Evolutionary conservation across 2,329 filamentous ascomycete species (phyloP).

Genomic region (Thermothelomyces thermophilus): DNA sequence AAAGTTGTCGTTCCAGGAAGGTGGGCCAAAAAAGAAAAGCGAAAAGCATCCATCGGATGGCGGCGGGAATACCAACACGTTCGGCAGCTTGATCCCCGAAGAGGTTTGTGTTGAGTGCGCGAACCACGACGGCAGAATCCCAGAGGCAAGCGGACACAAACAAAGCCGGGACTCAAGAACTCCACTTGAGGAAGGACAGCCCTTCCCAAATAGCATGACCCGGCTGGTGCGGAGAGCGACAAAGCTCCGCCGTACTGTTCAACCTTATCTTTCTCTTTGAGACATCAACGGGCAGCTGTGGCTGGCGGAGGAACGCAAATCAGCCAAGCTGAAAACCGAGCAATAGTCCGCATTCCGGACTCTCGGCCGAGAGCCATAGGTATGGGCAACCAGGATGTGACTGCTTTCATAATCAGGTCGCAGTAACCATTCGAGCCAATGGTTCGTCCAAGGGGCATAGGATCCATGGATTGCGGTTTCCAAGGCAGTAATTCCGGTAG

Average conservation of each 20-base stretch:
- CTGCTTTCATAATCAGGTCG: neutral
- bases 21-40: no score
- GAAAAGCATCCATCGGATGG: neutral
- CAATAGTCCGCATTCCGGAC: neutral
- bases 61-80: neutral
- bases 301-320: neutral
- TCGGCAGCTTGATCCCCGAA: neutral
- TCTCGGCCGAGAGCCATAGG: neutral
- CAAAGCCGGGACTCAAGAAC: neutral
- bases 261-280: conserved; percentile 7
- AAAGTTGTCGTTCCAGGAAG: no score
- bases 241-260: no score
- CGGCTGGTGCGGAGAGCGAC: neutral
- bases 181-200: neutral
- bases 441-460: neutral
- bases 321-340: neutral
- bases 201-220: neutral
- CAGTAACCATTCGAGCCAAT: neutral
- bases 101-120: neutral
- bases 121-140: neutral
- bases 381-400: neutral
- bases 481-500: neutral
- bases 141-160: neutral
- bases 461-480: conserved; percentile 9
- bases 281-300: neutral